Evolutionary conservation across 306 rosid genomes (phyloP).

Genomic region (Sophora flavescens): DNA sequence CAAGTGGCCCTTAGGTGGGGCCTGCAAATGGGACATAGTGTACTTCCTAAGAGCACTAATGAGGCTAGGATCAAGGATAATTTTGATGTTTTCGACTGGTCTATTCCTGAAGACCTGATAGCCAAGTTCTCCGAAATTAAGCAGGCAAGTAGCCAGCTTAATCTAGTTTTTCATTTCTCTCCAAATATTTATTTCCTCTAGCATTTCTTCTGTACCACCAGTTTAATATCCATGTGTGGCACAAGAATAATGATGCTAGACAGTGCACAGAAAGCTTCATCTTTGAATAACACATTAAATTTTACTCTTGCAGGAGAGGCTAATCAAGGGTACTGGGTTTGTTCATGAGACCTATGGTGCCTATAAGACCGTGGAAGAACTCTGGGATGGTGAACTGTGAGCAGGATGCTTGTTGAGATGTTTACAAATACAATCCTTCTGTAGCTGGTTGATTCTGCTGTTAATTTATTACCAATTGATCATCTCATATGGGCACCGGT

Average conservation of each 20-base stretch:
- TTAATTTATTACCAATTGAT: not conserved
- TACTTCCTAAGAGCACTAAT: constrained; percentile 23
- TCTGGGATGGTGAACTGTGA: constrained; percentile 57
- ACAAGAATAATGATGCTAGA: not conserved
- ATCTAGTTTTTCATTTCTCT: not conserved
- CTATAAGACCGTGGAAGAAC: constrained; percentile 58
- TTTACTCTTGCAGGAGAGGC: constrained; percentile 53
- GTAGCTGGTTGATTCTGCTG: not conserved
- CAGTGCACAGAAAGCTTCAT: not conserved
- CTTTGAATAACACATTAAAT: not conserved
- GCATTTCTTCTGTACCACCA: not conserved
- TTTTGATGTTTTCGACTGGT: constrained; percentile 34
- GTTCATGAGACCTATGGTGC: constrained; percentile 50
- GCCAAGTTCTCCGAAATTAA: constrained; percentile 18
- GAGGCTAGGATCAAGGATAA: constrained; percentile 27
- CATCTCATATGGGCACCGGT: not conserved
- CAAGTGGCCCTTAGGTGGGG: constrained; percentile 41
- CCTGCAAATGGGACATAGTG: constrained; percentile 30
- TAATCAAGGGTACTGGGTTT: constrained; percentile 45
- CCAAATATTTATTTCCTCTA: constrained; percentile 35
- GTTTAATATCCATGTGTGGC: not conserved
- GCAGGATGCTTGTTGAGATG: not conserved
- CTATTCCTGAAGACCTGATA: constrained; percentile 23
- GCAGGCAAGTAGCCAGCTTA: constrained; percentile 15
- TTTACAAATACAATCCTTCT: not conserved